phyloP scores from a whole-genome alignment of 1,284 basidiomycete genomes.

The Puccinia hordei region DNA sequence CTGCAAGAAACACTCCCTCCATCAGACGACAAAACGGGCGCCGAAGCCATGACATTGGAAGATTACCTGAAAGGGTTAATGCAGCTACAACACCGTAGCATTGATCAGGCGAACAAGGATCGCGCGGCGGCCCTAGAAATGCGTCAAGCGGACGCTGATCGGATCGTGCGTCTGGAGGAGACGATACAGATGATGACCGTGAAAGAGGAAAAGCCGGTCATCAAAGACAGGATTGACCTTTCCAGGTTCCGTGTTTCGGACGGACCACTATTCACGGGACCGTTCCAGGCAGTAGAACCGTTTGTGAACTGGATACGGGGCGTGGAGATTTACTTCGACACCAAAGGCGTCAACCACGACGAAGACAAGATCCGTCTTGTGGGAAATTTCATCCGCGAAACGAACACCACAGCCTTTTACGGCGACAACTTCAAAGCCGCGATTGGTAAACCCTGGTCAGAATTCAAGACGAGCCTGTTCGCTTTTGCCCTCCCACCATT shows the following conservation, averaged over 20 bases:
- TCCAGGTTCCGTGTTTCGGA: too few relatives aligned
- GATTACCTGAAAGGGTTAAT: background rate
- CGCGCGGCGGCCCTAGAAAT: background rate
- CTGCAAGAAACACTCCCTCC: too few relatives aligned
- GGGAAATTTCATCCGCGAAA: too few relatives aligned
- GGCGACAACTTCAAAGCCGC: background rate
- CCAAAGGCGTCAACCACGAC: background rate
- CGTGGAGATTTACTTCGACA: constrained; percentile 20
- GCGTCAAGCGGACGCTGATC: background rate
- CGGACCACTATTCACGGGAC: background rate
- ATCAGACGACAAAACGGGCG: too few relatives aligned
- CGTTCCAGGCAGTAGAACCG: too few relatives aligned
- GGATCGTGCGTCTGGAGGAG: background rate
- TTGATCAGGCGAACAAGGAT: background rate
- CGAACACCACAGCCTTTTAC: constrained; percentile 16
- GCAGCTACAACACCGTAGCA: background rate
- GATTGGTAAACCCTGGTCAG: background rate
- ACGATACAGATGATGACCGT: background rate
- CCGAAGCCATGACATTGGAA: background rate
- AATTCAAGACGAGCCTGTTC: constrained; percentile 14
- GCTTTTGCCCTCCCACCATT: background rate
- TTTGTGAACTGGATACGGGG: constrained; percentile 20
- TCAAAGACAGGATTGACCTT: too few relatives aligned
- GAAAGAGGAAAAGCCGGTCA: background rate
- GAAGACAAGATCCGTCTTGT: too few relatives aligned